These are phyloP conservation scores for Rhodotorula diobovata DNA, from an alignment of 768 basidiomycete genomes.

Conservation along the genomic window DNA sequence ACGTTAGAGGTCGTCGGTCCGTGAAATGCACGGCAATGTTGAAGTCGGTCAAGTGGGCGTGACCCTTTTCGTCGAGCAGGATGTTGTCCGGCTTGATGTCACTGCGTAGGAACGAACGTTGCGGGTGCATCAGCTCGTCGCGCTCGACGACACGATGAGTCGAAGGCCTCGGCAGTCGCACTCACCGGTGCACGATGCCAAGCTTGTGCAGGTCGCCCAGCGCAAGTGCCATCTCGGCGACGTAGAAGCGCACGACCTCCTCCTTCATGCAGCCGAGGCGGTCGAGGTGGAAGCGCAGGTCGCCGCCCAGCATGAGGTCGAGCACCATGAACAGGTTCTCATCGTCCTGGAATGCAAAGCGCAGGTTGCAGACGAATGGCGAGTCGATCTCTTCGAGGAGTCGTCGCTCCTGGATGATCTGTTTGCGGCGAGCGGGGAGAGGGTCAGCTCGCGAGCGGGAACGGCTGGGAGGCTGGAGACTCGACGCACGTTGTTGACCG, in stretches of 20 bases:
- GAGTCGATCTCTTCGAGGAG: constrained; percentile 77
- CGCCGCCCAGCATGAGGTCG: constrained; percentile 62
- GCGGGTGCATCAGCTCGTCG: background rate
- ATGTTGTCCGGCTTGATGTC: constrained; percentile 98
- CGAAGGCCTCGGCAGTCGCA: background rate
- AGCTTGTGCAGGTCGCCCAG: constrained; percentile 86
- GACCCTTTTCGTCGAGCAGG: constrained; percentile 83
- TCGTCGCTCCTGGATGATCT: constrained; percentile 88
- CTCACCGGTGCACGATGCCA: constrained; percentile 91
- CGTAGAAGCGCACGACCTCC: constrained; percentile 56
- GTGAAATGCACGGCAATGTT: constrained; percentile 99
- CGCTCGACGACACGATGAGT: too few relatives aligned
- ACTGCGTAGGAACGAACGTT: constrained; percentile 49
- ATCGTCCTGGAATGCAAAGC: constrained; percentile 93
- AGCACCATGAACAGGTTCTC: constrained; percentile 94
- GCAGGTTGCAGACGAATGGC: constrained; percentile 45
- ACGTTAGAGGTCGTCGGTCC: constrained; percentile 76
- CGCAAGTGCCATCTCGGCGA: constrained; percentile 83
- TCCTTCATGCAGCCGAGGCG: constrained; percentile 43
- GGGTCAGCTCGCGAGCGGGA: background rate
- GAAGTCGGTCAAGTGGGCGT: constrained; percentile 96
- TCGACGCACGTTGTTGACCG: constrained; percentile 37
- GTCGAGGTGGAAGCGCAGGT: constrained; percentile 59
- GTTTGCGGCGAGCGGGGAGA: constrained; percentile 44
- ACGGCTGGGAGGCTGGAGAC: background rate